Base-by-base conservation (phyloP, 257 asterid genomes). In the Plantago ovata region DNA sequence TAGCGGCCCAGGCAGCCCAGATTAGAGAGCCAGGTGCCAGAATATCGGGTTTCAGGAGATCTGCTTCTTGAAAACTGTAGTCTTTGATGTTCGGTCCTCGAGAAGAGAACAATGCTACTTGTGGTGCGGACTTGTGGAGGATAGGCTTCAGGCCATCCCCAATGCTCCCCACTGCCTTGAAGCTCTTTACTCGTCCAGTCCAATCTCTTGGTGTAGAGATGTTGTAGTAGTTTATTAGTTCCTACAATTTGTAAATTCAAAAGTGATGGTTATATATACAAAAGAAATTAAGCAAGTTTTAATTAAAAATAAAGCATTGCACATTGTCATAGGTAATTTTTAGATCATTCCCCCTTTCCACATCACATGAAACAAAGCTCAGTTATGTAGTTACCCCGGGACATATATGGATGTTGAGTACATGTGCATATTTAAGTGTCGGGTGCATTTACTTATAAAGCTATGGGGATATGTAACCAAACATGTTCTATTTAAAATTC, bases 1-100 rank as follows among this genome's bases (percentile, higher is more conserved):
- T 86, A 21, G 84, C 96, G 60, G 97, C 73, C 99, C 99, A 93
- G 60, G 99, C 99, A 60, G 99, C 93, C 99, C 99, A 93, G 54
- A 93, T 93, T 10, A 93, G 84, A 72, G 95, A 84, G 49, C 99
- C 99, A 0, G 99, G 98, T 67, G 99, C 99, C 39, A 93, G 81
- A 71, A 93, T 93, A 68, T 93, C 99, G 1, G 99, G 99, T 74
- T 93, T 93, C 54, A 93, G 80, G 70, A 93, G 78, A 75, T 93
- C 99, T 12, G 99, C 96, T 23, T 93, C 99, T 69, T 77, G 84
- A 69, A 89, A 93, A 64, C 97, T 86, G 77, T 84, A 93, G 65
- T 93, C 99, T 80, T 79, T 84, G 72, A 89, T 81, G 61, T 93
- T 89, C 12, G 99, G 99, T 56, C 99, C 99, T 58, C 99, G 84